Conservation (phyloP, 345 rosid species). For the Ceriops zippeliana region DNA sequence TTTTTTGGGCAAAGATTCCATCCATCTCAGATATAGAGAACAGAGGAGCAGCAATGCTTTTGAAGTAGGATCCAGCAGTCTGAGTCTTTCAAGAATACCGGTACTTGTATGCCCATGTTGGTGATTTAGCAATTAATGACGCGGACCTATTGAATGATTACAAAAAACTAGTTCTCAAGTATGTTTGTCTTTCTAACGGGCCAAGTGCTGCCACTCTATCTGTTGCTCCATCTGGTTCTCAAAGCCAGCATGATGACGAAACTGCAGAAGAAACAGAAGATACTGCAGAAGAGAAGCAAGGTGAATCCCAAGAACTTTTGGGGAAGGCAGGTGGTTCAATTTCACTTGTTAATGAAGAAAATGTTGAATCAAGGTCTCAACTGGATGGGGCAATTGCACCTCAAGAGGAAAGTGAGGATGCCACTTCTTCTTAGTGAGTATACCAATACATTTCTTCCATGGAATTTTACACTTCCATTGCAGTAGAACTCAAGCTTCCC, state of each 20-base stretch:
- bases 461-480: not conserved
- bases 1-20: conserved; percentile 35
- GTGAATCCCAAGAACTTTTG: conserved; percentile 21
- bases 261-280: conserved; percentile 20
- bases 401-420: conserved; percentile 14
- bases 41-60: conserved; percentile 64
- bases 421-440: conserved; percentile 12
- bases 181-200: conserved; percentile 56
- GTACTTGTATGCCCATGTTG: conserved; percentile 61
- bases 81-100: conserved; percentile 64
- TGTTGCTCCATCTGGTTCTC: conserved; percentile 18
- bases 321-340: conserved; percentile 11
- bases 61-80: conserved; percentile 55
- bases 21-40: conserved; percentile 77
- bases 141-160: conserved; percentile 65
- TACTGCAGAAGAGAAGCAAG: conserved; percentile 16
- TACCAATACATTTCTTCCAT: not conserved
- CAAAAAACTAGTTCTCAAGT: conserved; percentile 57
- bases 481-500: not conserved
- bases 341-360: conserved; percentile 26
- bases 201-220: conserved; percentile 28
- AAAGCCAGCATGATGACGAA: conserved; percentile 15
- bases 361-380: conserved; percentile 10
- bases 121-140: conserved; percentile 68
- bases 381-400: conserved; percentile 9